phyloP scores from a whole-genome alignment of 768 basidiomycete species.

The Hydnomerulius pinastri region DNA sequence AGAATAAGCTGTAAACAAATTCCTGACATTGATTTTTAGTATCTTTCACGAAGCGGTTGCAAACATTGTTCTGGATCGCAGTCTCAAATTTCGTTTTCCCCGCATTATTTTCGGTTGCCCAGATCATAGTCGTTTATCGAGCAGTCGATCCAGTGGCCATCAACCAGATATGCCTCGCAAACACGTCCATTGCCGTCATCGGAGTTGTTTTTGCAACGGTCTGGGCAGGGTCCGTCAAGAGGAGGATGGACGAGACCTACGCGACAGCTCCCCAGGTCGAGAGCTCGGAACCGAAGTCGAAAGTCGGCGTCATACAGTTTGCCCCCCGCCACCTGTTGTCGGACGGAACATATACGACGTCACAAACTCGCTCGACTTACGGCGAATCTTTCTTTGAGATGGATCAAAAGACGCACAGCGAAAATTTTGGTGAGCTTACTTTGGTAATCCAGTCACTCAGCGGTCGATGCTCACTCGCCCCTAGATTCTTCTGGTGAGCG shows the following conservation, averaged over 20 bases:
- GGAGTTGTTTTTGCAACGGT: slow-evolving; percentile 25
- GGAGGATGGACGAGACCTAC: not conserved
- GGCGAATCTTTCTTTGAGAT: not conserved
- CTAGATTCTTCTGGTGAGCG: too few species aligned
- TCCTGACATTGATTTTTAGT: not conserved
- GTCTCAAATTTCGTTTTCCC: slow-evolving; percentile 23
- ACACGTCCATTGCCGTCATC: slow-evolving; percentile 23
- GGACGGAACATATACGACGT: not conserved
- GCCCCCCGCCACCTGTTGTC: not conserved
- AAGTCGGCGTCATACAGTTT: slow-evolving; percentile 2
- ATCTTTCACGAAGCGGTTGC: slow-evolving; percentile 7
- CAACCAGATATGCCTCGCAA: slow-evolving; percentile 17
- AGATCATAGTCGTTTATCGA: slow-evolving; percentile 21
- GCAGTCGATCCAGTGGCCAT: slow-evolving; percentile 10
- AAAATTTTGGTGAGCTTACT: not conserved
- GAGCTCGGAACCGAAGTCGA: not conserved
- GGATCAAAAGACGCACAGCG: not conserved
- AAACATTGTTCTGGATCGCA: slow-evolving; percentile 20
- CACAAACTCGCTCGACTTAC: not conserved
- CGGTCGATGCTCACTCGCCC: too few species aligned
- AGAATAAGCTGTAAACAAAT: not conserved
- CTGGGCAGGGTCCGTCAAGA: slow-evolving; percentile 16
- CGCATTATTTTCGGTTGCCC: slow-evolving; percentile 19
- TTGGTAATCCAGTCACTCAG: too few species aligned
- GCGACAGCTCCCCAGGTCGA: not conserved